phyloP scores from a whole-genome alignment of 2,329 filamentous ascomycete genomes.

The Talaromyces sp. region DNA sequence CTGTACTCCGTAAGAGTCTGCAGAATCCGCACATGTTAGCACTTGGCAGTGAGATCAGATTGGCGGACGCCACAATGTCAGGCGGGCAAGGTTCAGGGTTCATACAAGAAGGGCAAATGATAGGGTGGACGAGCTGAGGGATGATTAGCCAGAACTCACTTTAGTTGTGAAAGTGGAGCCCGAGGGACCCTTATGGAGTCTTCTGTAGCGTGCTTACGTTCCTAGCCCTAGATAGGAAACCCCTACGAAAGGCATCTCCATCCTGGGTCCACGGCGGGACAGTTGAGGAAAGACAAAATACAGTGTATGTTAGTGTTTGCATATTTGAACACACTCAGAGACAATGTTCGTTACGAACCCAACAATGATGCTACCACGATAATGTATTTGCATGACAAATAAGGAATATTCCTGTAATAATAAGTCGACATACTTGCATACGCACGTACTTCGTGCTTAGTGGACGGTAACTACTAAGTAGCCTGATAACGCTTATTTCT shows the following conservation, averaged over 20 bases:
- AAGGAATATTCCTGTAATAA: not conserved
- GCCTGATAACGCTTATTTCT: not conserved
- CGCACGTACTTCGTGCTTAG: not conserved
- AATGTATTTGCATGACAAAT: not conserved
- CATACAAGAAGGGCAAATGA: conserved; percentile 1
- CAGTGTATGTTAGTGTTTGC: not conserved
- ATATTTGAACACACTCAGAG: not conserved
- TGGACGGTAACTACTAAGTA: not conserved
- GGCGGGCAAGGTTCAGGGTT: conserved; percentile 13
- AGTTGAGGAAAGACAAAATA: not conserved
- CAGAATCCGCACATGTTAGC: not conserved
- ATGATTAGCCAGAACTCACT: not conserved
- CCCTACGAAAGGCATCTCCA: not conserved
- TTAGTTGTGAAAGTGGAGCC: not conserved
- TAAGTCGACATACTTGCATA: not conserved
- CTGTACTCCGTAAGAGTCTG: not conserved
- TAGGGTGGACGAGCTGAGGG: conserved; percentile 7
- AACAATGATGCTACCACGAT: not conserved
- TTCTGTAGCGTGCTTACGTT: not conserved
- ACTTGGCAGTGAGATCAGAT: not conserved
- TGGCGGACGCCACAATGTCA: conserved; percentile 10
- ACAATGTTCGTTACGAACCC: not conserved
- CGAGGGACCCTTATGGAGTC: not conserved
- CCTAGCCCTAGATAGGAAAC: not conserved
- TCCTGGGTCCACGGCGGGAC: not conserved